phyloP scores from a whole-genome alignment of 2,329 filamentous ascomycete species.

The Colletotrichum sp. region DNA sequence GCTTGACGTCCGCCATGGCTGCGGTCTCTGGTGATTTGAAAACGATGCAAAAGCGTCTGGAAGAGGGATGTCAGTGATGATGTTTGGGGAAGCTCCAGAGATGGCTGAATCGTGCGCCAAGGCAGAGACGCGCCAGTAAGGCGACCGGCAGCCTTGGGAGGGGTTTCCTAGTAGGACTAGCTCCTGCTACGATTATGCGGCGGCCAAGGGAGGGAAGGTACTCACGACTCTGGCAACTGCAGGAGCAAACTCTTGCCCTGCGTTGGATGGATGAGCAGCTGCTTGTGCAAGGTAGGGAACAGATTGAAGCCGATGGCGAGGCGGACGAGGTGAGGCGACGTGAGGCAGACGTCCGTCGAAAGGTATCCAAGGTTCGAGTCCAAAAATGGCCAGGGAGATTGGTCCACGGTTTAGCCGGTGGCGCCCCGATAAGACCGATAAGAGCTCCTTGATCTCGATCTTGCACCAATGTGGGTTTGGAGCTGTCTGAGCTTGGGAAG shows the following conservation, averaged over 20 bases:
- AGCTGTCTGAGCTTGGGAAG: not conserved
- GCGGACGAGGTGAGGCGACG: not conserved
- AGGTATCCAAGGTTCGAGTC: not conserved
- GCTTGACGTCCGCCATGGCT: constrained; percentile 32
- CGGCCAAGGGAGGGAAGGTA: not conserved
- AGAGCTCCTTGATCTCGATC: constrained; percentile 4
- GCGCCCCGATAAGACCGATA: constrained; percentile 1
- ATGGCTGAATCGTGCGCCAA: not conserved
- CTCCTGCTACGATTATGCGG: not conserved
- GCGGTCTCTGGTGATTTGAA: not conserved
- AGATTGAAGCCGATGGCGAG: not conserved
- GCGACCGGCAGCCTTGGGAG: constrained; percentile 2
- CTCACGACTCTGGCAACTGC: not conserved
- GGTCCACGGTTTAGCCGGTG: constrained; percentile 14
- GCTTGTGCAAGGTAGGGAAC: not conserved
- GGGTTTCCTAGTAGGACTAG: not conserved
- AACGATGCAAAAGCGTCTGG: not conserved
- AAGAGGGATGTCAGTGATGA: not conserved
- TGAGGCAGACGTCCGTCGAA: not conserved
- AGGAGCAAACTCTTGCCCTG: not conserved
- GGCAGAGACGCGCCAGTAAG: constrained; percentile 4
- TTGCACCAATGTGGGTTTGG: not conserved
- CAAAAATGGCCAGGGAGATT: constrained; percentile 9
- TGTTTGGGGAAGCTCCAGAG: not conserved
- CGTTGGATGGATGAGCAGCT: not conserved